phyloP scores from a whole-genome alignment of 768 basidiomycete species.

The Mycena haematopus region DNA sequence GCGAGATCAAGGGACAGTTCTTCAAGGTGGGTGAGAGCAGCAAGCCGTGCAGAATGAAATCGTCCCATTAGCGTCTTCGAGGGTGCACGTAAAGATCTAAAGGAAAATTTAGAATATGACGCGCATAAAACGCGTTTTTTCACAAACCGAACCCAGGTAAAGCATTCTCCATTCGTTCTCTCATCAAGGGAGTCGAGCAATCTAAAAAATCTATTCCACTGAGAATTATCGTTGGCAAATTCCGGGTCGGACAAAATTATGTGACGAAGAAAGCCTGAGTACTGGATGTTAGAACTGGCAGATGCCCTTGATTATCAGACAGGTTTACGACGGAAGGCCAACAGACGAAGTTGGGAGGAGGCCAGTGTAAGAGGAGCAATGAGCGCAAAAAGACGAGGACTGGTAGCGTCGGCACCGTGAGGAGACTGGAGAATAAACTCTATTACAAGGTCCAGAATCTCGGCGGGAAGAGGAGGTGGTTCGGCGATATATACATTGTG shows the following conservation, averaged over 20 bases:
- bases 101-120: constrained; percentile 25
- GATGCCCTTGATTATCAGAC: neutral
- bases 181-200: constrained; percentile 36
- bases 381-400: constrained; percentile 35
- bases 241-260: constrained; percentile 35
- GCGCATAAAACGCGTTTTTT: constrained; percentile 26
- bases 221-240: constrained; percentile 18
- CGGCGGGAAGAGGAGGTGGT: constrained; percentile 40
- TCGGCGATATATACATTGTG: neutral
- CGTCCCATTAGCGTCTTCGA: constrained; percentile 37
- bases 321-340: constrained; percentile 44
- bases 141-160: constrained; percentile 56
- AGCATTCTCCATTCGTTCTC: constrained; percentile 35
- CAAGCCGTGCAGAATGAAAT: constrained; percentile 34
- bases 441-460: constrained; percentile 40
- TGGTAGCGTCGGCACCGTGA: constrained; percentile 12
- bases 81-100: constrained; percentile 41
- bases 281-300: constrained; percentile 29
- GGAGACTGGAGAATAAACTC: constrained; percentile 29
- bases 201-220: constrained; percentile 35
- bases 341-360: constrained; percentile 48
- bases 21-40: constrained; percentile 42
- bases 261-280: constrained; percentile 37
- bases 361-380: constrained; percentile 49
- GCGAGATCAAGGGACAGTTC: constrained; percentile 50